Evolutionary conservation across 495 filamentous ascomycete species (phyloP).

Genomic region (Daldinia childiae): DNA sequence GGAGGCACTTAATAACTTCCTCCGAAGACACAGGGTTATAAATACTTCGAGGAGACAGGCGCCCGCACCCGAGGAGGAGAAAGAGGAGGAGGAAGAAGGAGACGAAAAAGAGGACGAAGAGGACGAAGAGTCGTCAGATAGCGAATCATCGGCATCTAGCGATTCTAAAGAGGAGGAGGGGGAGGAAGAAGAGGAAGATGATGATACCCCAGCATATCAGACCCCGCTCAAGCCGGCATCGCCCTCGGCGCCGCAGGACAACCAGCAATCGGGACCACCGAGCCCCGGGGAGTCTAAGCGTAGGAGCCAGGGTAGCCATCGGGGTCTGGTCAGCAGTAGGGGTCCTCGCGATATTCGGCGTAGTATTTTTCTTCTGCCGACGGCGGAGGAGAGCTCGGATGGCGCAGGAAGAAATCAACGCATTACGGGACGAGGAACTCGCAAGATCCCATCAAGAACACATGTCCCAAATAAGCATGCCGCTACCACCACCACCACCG

Average conservation of each 20-base stretch:
- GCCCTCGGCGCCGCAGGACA: constrained; percentile 18
- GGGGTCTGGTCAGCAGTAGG: constrained; percentile 36
- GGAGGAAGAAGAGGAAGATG: not conserved
- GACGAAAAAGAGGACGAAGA: constrained; percentile 2
- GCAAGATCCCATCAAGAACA: constrained; percentile 13
- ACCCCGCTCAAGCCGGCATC: constrained; percentile 25
- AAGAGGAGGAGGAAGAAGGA: constrained; percentile 5
- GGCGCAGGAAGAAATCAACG: constrained; percentile 24
- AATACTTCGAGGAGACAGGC: constrained; percentile 11
- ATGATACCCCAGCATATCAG: constrained; percentile 1
- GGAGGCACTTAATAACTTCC: constrained; percentile 40
- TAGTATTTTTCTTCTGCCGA: constrained; percentile 33
- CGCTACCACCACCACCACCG: not conserved
- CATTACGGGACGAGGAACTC: constrained; percentile 35
- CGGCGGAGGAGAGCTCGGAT: constrained; percentile 20
- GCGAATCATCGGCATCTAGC: constrained; percentile 7
- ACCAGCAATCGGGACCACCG: constrained; percentile 28
- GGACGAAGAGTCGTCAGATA: not conserved
- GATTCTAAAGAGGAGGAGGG: not conserved
- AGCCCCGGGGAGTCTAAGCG: constrained; percentile 25
- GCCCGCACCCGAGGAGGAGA: constrained; percentile 3
- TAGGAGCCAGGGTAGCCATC: constrained; percentile 33
- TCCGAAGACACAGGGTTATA: constrained; percentile 26
- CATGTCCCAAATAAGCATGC: constrained; percentile 24
- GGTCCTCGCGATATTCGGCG: constrained; percentile 11